Percentiles rank a stretch among this genome's conserved stretches.
Conservation (phyloP, 176 grass and related monocot species). For the Lolium rigidum region DNA sequence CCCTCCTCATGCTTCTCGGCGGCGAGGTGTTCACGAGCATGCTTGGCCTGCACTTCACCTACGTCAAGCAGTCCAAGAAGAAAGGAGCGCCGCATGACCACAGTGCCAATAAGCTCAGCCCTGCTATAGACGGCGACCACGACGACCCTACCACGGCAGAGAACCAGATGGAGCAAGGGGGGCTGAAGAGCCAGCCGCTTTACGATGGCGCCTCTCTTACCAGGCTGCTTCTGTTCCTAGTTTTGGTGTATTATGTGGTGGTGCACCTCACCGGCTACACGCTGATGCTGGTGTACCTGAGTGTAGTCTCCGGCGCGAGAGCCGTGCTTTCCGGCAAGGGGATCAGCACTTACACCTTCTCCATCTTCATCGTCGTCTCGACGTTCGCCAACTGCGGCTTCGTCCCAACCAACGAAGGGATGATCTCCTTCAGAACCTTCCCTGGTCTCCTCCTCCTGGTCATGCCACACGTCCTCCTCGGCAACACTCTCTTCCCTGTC, state of each 20-base stretch:
- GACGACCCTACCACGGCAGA: not conserved
- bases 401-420: constrained; percentile 75
- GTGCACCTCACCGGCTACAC: constrained; percentile 60
- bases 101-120: not conserved
- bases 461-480: constrained; percentile 55
- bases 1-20: constrained; percentile 68
- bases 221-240: constrained; percentile 41
- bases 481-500: constrained; percentile 76
- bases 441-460: constrained; percentile 74
- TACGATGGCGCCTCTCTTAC: constrained; percentile 4
- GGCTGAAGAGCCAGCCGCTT: not conserved
- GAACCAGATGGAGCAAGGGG: constrained; percentile 49
- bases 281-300: constrained; percentile 57
- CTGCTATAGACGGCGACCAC: not conserved
- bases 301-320: constrained; percentile 33
- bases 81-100: not conserved
- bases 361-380: constrained; percentile 69
- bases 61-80: constrained; percentile 31
- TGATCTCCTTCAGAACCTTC: constrained; percentile 62
- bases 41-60: constrained; percentile 58
- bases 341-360: constrained; percentile 57
- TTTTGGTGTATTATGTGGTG: constrained; percentile 52
- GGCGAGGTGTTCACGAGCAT: constrained; percentile 80
- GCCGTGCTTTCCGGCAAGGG: constrained; percentile 55
- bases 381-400: constrained; percentile 85